These are phyloP conservation scores for Aureobasidium sp. DNA, from an alignment of 2,329 filamentous ascomycete species.

Conservation along the genomic window DNA sequence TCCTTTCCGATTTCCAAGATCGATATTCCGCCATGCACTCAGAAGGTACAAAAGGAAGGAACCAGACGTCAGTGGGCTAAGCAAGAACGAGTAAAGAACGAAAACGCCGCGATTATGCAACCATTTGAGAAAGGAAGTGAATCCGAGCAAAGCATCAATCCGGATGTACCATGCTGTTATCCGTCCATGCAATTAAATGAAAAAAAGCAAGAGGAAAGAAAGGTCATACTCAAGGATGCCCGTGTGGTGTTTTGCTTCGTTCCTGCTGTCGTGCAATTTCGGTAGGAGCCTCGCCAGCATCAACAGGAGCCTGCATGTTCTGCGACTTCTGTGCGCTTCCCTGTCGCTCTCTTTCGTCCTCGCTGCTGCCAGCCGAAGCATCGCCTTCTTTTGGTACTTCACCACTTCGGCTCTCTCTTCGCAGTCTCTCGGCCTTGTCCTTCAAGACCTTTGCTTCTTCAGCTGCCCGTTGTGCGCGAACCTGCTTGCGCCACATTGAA, in stretches of 20 bases:
- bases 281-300: neutral
- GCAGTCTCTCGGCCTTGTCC: slow-evolving; percentile 42
- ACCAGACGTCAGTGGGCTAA: neutral
- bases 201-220: neutral
- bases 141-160: neutral
- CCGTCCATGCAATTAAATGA: neutral
- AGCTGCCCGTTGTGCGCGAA: slow-evolving; percentile 41
- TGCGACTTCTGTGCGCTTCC: slow-evolving; percentile 4
- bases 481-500: slow-evolving; percentile 46
- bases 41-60: neutral
- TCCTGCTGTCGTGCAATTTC: slow-evolving; percentile 11
- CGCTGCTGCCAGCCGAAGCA: slow-evolving; percentile 30
- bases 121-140: neutral
- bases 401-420: slow-evolving; percentile 34
- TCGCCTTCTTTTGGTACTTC: slow-evolving; percentile 23
- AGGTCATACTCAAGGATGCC: slow-evolving; percentile 16
- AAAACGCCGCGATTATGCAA: neutral
- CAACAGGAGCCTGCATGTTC: slow-evolving; percentile 15
- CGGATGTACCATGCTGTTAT: neutral
- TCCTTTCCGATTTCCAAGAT: neutral
- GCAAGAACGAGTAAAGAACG: neutral
- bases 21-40: neutral
- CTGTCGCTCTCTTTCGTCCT: slow-evolving; percentile 26
- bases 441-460: slow-evolving; percentile 42
- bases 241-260: slow-evolving; percentile 18